Percentiles rank a stretch among this genome's conserved stretches.
Evolutionary conservation across 768 basidiomycete genomes (phyloP).

Genomic region (Naganishia friedmannii): DNA sequence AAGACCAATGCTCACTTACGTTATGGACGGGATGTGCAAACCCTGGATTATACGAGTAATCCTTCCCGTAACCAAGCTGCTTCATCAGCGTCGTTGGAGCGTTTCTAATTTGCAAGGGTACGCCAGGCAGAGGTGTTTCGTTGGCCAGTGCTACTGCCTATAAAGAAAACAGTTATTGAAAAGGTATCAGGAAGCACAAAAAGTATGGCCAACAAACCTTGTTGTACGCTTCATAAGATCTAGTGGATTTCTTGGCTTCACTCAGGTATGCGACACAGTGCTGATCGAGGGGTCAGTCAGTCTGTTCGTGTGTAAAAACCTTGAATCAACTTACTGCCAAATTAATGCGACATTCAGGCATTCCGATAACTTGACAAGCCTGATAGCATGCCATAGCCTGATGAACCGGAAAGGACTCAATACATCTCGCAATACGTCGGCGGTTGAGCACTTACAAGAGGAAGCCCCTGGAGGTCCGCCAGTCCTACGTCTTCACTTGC

Average conservation of each 20-base stretch:
- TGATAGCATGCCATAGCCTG: conserved; percentile 54
- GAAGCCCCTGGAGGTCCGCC: conserved; percentile 72
- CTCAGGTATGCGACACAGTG: conserved; percentile 74
- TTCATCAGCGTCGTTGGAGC: conserved; percentile 72
- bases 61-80: conserved; percentile 65
- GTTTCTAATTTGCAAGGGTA: conserved; percentile 72
- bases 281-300: conserved; percentile 1
- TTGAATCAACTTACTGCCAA: conserved; percentile 40
- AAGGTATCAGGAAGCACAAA: neutral
- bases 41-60: conserved; percentile 65
- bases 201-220: conserved; percentile 46
- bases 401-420: neutral
- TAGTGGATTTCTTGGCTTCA: conserved; percentile 78
- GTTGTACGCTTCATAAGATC: conserved; percentile 73
- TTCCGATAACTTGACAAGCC: conserved; percentile 51
- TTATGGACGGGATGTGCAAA: conserved; percentile 66
- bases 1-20: conserved; percentile 34
- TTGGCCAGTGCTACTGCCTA: conserved; percentile 64
- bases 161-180: neutral
- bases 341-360: conserved; percentile 50
- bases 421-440: no score
- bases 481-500: conserved; percentile 84
- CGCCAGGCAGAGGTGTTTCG: conserved; percentile 57
- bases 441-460: conserved; percentile 58
- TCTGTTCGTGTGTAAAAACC: neutral